Percentiles rank a stretch among this genome's conserved stretches.
These are phyloP conservation scores for Wickerhamomyces strasburgensis DNA, from an alignment of 805 yeast species.

Conservation along the genomic window DNA sequence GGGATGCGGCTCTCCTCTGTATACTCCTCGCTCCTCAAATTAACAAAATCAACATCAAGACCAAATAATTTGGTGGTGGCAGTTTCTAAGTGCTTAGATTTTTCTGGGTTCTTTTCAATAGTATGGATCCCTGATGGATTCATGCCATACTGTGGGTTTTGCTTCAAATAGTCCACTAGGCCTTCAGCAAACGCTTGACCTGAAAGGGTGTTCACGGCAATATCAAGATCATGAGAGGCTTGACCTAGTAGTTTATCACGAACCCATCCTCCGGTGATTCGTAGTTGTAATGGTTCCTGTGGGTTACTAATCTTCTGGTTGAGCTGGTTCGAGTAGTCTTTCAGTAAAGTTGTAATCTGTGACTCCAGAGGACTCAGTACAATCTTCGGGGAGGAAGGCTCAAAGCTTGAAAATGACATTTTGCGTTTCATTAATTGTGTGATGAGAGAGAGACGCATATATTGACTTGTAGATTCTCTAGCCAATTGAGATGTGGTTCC, in stretches of 20 bases:
- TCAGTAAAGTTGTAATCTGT: conserved; percentile 35
- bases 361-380: conserved; percentile 37
- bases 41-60: conserved; percentile 90
- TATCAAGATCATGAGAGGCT: conserved; percentile 82
- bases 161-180: conserved; percentile 45
- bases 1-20: conserved; percentile 87
- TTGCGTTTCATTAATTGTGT: conserved; percentile 11
- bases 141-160: conserved; percentile 28
- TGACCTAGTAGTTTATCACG: conserved; percentile 85
- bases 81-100: conserved; percentile 93
- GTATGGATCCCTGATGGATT: conserved; percentile 54
- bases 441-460: neutral
- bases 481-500: too few relatives aligned
- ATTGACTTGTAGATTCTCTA: too few relatives aligned
- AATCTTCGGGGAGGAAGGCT: conserved; percentile 20
- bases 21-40: conserved; percentile 82
- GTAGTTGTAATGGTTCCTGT: conserved; percentile 38
- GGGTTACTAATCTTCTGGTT: conserved; percentile 5
- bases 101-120: conserved; percentile 89
- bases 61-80: conserved; percentile 86
- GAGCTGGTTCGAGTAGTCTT: conserved; percentile 30
- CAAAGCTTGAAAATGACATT: conserved; percentile 10
- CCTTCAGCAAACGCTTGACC: conserved; percentile 82
- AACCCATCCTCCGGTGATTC: conserved; percentile 99
- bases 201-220: conserved; percentile 77